Evolutionary conservation across 2,329 filamentous ascomycete species (phyloP), one percentile per base, ranked within the genome.

Genomic region (Phaeosphaeria sp.): DNA sequence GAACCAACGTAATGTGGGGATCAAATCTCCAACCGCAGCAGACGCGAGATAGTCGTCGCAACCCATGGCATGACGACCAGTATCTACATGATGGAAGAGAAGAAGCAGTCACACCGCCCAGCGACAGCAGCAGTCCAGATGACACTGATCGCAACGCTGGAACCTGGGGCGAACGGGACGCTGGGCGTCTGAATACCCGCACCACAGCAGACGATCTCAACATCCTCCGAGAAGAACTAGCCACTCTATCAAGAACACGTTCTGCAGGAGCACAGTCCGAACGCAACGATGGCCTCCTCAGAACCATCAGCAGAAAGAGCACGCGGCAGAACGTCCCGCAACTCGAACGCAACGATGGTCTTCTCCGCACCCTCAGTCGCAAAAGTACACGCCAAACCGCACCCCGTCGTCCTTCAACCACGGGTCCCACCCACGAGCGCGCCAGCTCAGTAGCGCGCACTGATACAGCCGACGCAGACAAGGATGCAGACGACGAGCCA

Each of bases 91-190:
- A 64, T 51, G 67, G 61, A 22, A 51, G 51, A 53, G 67, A 71
- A 58, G 64, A 66, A 50, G 50, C 45, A 7, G 60, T 49, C 1
- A 33, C 52, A 25, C 51, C 58, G 18, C 50, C 51, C 22, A 48
- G 36, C 17, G 59, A 59, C 8, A 71, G 63, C 42, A 59, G 58
- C 51, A 60, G 58, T 46, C 65, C 73, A 9, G 50, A 67, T 76
- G 55, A 61, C 39, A 61, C 73, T 15, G 52, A 55, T 27, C 49
- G 56, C 76, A 70, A 74, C 73, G 66, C 67, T 44, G 65, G 86
- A 33, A 87, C 84, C 20, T 90, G 87, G 87, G 87, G 87, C 15
- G 87, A 90, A 71, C 76, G 80, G 46, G 85, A 87, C 69, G 79
- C 81, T 25, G 86, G 86, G 5, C 82, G 82, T 22, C 80, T 83